phyloP scores from a whole-genome alignment of 352 stramenopile species.

The Phytopythium aichiense region DNA sequence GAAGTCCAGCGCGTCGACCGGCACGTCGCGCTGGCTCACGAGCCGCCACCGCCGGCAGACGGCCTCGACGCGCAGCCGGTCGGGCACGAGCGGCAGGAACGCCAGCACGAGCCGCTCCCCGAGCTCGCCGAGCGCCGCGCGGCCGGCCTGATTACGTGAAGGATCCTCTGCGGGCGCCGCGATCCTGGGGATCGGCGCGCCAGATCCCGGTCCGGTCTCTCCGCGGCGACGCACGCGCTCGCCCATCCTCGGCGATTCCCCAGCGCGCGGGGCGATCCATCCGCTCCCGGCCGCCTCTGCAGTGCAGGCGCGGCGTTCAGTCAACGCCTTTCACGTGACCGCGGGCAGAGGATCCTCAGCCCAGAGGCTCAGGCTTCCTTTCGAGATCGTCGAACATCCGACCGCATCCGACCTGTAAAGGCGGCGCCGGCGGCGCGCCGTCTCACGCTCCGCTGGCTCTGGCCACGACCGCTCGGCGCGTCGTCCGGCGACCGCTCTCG shows the following conservation, averaged over 20 bases:
- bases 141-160: too few species aligned
- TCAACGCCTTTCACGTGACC: background rate
- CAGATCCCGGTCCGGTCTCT: background rate
- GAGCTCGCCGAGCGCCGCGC: constrained; percentile 28
- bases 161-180: background rate
- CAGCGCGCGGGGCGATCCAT: background rate
- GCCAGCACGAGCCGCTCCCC: constrained; percentile 37
- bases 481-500: background rate
- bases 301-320: background rate
- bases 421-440: background rate
- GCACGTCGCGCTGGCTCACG: constrained; percentile 33
- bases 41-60: constrained; percentile 56
- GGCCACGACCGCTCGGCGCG: background rate
- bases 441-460: constrained; percentile 2
- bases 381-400: background rate
- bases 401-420: constrained; percentile 5
- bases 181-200: background rate
- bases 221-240: background rate
- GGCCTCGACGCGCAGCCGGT: constrained; percentile 41
- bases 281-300: background rate
- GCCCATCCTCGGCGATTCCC: background rate
- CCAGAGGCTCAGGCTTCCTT: background rate
- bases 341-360: background rate
- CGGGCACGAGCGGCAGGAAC: constrained; percentile 47
- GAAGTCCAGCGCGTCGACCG: constrained; percentile 49